A percentile compares a stretch with the other conserved stretches of the same genome.
Conservation (phyloP, 106 monocot species). For the Ottelia alismoides region DNA sequence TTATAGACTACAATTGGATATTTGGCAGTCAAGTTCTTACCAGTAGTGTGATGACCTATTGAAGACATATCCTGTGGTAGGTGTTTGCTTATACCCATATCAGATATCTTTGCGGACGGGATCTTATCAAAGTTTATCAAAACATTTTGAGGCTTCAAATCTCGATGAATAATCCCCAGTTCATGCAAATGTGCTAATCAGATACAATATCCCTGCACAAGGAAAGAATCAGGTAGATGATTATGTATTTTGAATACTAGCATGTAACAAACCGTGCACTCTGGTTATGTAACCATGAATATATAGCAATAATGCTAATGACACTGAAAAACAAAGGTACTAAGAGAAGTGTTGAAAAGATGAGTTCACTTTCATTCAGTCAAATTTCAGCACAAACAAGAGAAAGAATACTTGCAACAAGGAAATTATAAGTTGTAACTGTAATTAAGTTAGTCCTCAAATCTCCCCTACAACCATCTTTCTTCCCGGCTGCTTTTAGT, state of each 20-base stretch:
- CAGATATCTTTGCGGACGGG: slow-evolving; percentile 76
- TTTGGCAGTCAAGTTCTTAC: slow-evolving; percentile 15
- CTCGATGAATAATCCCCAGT: slow-evolving; percentile 88
- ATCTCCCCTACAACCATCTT: no score
- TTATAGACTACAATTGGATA: background rate
- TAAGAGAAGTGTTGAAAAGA: background rate
- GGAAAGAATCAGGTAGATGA: background rate
- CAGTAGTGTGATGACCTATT: slow-evolving; percentile 65
- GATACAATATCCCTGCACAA: slow-evolving; percentile 69
- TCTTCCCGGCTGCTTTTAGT: no score
- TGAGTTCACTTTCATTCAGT: no score
- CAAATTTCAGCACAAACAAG: no score
- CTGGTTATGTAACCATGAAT: background rate
- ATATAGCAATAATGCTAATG: background rate
- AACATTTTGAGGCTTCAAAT: slow-evolving; percentile 97
- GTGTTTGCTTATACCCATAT: slow-evolving; percentile 97
- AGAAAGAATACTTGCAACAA: no score
- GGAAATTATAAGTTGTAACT: no score
- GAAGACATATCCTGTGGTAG: slow-evolving; percentile 74
- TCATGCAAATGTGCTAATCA: slow-evolving; percentile 91
- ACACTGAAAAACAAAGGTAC: background rate
- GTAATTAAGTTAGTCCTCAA: no score
- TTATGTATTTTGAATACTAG: no score
- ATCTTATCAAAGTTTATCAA: slow-evolving; percentile 39
- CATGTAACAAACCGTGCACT: no score